Evolutionary conservation across 176 grass and related monocot species (phyloP).

Genomic region (Hordeum vulgare): DNA sequence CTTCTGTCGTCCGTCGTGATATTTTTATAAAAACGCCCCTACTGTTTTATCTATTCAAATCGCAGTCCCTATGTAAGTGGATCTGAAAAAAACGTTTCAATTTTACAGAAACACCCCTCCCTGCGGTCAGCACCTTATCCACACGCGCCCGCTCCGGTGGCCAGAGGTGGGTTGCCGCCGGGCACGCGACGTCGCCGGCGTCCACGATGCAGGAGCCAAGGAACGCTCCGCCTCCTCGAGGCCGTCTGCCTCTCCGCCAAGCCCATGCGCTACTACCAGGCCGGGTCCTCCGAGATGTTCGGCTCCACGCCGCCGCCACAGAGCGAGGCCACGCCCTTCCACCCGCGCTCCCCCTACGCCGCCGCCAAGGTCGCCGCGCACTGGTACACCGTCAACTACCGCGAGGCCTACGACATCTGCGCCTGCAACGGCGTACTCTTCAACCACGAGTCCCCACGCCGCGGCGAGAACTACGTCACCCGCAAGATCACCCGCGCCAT

Average conservation of each 20-base stretch:
- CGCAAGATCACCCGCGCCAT: slow-evolving; percentile 97
- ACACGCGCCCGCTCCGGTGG: too few species aligned
- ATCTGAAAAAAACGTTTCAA: too few species aligned
- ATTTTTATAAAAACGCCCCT: too few species aligned
- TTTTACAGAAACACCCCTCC: too few species aligned
- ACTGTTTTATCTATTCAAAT: too few species aligned
- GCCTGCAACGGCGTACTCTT: slow-evolving; percentile 98
- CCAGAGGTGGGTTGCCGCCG: too few species aligned
- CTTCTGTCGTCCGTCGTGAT: too few species aligned
- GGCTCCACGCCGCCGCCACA: slow-evolving; percentile 94
- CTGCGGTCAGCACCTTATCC: too few species aligned
- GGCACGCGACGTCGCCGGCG: too few species aligned
- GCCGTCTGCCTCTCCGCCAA: slow-evolving; percentile 61
- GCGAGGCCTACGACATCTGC: slow-evolving; percentile 85
- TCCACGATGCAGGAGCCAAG: too few species aligned
- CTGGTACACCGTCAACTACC: slow-evolving; percentile 99
- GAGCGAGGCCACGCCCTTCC: slow-evolving; percentile 69
- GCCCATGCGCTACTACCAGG: slow-evolving; percentile 85
- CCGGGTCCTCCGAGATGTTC: slow-evolving; percentile 95
- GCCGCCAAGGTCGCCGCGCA: slow-evolving; percentile 94
- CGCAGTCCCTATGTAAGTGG: too few species aligned
- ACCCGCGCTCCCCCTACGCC: slow-evolving; percentile 87
- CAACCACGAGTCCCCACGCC: slow-evolving; percentile 96
- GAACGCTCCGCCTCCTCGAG: slow-evolving; percentile 93
- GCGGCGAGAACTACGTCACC: slow-evolving; percentile 98